Percentiles rank a stretch among this genome's conserved stretches.
Evolutionary conservation across 2,329 filamentous ascomycete genomes (phyloP).

Genomic region (Alternaria burnsii): DNA sequence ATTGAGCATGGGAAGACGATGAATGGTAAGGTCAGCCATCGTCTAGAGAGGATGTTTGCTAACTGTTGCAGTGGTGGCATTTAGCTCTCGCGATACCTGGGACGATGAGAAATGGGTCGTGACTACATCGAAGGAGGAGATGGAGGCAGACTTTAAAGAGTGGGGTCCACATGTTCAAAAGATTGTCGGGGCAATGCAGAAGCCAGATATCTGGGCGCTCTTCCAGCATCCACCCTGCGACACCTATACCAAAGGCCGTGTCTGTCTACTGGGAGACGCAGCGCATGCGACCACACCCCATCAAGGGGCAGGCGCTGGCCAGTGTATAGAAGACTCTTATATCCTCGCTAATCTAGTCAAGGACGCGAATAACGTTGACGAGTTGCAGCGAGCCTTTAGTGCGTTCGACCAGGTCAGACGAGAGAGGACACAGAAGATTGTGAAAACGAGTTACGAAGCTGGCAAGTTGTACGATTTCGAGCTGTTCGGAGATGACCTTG

Average conservation of each 20-base stretch:
- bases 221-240: constrained; percentile 63
- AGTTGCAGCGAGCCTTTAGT: constrained; percentile 46
- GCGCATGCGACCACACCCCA: constrained; percentile 66
- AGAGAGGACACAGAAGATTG: constrained; percentile 40
- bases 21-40: constrained; percentile 55
- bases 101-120: constrained; percentile 47
- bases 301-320: constrained; percentile 64
- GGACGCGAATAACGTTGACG: constrained; percentile 35
- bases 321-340: constrained; percentile 64
- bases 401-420: constrained; percentile 42
- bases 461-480: constrained; percentile 54
- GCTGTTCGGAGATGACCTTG: constrained; percentile 49
- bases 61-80: constrained; percentile 45
- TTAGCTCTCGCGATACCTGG: constrained; percentile 45
- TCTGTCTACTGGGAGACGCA: constrained; percentile 65
- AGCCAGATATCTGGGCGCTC: constrained; percentile 65
- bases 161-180: constrained; percentile 44
- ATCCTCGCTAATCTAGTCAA: constrained; percentile 42
- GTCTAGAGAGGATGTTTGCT: neutral
- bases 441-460: constrained; percentile 41
- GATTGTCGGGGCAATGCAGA: constrained; percentile 54
- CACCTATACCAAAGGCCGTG: constrained; percentile 54
- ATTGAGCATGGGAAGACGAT: constrained; percentile 66
- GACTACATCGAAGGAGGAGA: constrained; percentile 43
- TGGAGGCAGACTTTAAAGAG: constrained; percentile 40